Percentiles rank a stretch among this genome's conserved stretches.
phyloP scores from a whole-genome alignment of 768 basidiomycete species.

The Exidia glandulosa region DNA sequence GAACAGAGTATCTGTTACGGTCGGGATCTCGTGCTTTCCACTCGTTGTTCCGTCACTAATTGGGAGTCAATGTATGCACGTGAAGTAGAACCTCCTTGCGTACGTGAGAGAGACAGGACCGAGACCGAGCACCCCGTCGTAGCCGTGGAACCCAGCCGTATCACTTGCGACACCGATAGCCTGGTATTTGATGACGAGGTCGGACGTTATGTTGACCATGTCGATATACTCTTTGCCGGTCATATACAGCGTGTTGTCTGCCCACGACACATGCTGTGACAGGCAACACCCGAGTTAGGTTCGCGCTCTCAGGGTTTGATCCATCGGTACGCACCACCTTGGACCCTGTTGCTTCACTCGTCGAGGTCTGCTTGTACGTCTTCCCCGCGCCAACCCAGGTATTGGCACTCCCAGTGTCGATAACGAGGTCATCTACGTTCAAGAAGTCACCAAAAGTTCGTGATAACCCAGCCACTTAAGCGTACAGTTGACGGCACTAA shows the following conservation, averaged over 20 bases:
- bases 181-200: background rate
- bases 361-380: background rate
- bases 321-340: too few species aligned
- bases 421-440: background rate
- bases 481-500: too few species aligned
- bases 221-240: background rate
- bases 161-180: background rate
- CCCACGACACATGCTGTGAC: background rate
- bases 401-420: background rate
- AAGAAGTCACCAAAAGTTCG: too few species aligned
- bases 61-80: too few species aligned
- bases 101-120: background rate
- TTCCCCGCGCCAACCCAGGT: background rate
- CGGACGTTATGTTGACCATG: background rate
- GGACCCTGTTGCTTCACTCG: background rate
- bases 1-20: constrained; percentile 8
- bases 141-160: background rate
- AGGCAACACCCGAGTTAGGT: too few species aligned
- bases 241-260: background rate
- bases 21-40: constrained; percentile 4
- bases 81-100: too few species aligned
- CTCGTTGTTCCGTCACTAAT: background rate
- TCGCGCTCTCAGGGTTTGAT: too few species aligned
- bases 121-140: background rate
- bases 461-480: too few species aligned